Percentiles rank a stretch among this genome's conserved stretches.
Evolutionary conservation across 208 protist species (phyloP).

Genomic region (Novymonas esmeraldas): DNA sequence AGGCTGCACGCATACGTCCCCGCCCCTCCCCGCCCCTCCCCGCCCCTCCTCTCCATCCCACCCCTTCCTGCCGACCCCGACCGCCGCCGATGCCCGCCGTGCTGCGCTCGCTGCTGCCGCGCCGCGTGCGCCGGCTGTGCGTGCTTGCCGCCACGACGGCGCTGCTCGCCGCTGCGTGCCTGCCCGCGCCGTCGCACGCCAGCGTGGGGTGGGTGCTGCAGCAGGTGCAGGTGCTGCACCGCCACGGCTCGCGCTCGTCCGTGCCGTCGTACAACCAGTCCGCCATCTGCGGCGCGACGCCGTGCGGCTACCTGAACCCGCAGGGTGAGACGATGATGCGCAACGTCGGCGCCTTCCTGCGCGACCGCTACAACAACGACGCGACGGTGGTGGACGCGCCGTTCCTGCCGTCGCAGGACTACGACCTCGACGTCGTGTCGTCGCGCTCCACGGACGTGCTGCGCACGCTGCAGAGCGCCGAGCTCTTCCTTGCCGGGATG

Average conservation of each 20-base stretch:
- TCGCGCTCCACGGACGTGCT: constrained; percentile 48
- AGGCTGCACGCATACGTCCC: neutral
- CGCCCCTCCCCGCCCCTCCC: neutral
- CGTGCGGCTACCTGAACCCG: constrained; percentile 48
- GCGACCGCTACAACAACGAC: constrained; percentile 36
- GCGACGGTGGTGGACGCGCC: constrained; percentile 13
- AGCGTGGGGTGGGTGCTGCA: constrained; percentile 18
- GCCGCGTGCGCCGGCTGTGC: constrained; percentile 10
- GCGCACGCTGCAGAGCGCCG: constrained; percentile 56
- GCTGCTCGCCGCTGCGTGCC: constrained; percentile 12
- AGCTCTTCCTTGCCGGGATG: constrained; percentile 35
- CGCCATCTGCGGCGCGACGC: constrained; percentile 33
- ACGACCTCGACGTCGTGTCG: constrained; percentile 46
- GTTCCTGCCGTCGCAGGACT: constrained; percentile 34
- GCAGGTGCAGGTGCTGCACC: constrained; percentile 50
- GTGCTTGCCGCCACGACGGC: constrained; percentile 8
- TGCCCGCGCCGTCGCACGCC: constrained; percentile 15
- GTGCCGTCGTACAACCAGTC: constrained; percentile 22
- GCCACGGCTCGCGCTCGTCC: constrained; percentile 44
- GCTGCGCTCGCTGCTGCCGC: neutral
- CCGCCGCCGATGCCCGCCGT: neutral
- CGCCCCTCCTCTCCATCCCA: neutral
- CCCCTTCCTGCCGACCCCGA: neutral
- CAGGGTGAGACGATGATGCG: constrained; percentile 40
- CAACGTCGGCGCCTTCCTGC: constrained; percentile 46